phyloP scores from a whole-genome alignment of 371 early-diverging fungal species.

The Lichtheimia hyalospora region DNA sequence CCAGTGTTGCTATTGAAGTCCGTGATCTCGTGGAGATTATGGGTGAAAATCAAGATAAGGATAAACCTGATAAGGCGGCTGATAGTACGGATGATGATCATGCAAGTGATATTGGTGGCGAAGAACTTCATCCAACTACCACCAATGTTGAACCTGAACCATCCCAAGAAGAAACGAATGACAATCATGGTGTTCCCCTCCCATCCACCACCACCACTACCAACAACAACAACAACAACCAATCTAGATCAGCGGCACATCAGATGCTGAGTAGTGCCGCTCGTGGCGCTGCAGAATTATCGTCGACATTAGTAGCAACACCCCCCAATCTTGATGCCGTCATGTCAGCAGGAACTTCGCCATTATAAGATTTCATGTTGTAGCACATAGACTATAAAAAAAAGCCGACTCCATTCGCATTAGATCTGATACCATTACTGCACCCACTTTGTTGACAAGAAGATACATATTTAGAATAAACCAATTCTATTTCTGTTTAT shows the following conservation, averaged over 20 bases:
- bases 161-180: not conserved
- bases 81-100: not conserved
- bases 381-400: too few relatives aligned
- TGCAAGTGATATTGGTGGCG: too few relatives aligned
- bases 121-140: not conserved
- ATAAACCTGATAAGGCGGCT: slow-evolving; percentile 3
- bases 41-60: slow-evolving; percentile 12
- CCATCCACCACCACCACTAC: not conserved
- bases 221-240: not conserved
- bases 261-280: not conserved
- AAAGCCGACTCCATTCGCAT: too few relatives aligned
- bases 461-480: too few relatives aligned
- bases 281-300: slow-evolving; percentile 9
- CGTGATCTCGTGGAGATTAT: slow-evolving; percentile 51
- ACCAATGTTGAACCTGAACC: not conserved
- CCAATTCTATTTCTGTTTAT: too few relatives aligned
- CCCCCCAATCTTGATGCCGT: slow-evolving; percentile 26
- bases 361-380: too few relatives aligned
- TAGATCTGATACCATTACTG: too few relatives aligned
- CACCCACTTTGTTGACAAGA: too few relatives aligned
- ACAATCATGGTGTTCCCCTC: not conserved
- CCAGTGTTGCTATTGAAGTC: slow-evolving; percentile 72
- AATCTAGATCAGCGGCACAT: not conserved
- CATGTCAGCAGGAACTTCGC: slow-evolving; percentile 1
- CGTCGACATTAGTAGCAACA: slow-evolving; percentile 35